Percentiles rank a stretch among this genome's conserved stretches.
These are phyloP conservation scores for Austroboletus novae-zelandiae DNA, from an alignment of 1,284 basidiomycete species.

Conservation along the genomic window DNA sequence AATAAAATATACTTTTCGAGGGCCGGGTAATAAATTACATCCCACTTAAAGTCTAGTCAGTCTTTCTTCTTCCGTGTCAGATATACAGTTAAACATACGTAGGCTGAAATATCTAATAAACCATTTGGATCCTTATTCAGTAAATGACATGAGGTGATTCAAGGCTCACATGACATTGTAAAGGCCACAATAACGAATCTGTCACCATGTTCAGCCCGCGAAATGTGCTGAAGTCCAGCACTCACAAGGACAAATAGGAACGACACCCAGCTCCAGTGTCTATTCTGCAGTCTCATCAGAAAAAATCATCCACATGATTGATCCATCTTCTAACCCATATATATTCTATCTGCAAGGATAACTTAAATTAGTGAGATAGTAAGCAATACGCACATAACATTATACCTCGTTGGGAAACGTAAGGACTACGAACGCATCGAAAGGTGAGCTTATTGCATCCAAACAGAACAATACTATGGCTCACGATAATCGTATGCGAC, in stretches of 20 bases:
- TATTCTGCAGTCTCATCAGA: neutral
- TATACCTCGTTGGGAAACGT: neutral
- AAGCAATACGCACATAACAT: neutral
- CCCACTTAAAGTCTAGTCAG: neutral
- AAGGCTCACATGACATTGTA: neutral
- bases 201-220: no score
- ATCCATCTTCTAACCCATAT: no score
- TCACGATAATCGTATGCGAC: neutral
- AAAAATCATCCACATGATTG: no score
- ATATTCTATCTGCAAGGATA: neutral
- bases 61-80: no score
- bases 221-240: no score
- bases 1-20: neutral
- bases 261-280: slow-evolving; percentile 1
- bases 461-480: neutral
- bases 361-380: neutral
- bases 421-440: neutral
- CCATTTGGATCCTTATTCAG: neutral
- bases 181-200: slow-evolving; percentile 1
- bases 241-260: slow-evolving; percentile 4
- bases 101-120: neutral
- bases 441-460: neutral
- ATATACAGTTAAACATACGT: neutral
- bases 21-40: neutral
- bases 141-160: no score